A percentile compares a stretch with the other conserved stretches of the same genome.
Evolutionary conservation across 2,329 filamentous ascomycete species (phyloP).

Genomic region (Nemania diffusa): DNA sequence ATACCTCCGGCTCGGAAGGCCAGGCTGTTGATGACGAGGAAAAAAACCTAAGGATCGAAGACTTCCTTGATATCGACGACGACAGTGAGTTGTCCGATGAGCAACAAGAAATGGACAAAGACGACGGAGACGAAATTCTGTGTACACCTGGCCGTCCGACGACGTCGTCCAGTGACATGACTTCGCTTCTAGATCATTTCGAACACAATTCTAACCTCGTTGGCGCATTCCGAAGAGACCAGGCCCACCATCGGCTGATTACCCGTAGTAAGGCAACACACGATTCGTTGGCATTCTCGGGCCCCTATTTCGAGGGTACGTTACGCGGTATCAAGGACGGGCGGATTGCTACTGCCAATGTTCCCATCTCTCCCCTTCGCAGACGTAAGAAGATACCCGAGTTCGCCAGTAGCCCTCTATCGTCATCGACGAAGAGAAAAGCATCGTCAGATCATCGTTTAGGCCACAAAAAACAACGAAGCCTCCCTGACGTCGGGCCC

Average conservation of each 20-base stretch:
- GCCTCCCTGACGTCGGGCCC: conserved; percentile 66
- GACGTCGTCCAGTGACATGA: conserved; percentile 60
- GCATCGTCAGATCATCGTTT: conserved; percentile 57
- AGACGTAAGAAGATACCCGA: conserved; percentile 64
- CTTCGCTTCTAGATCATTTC: conserved; percentile 72
- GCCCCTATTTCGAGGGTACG: conserved; percentile 68
- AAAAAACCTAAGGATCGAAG: conserved; percentile 71
- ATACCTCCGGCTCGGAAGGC: conserved; percentile 58
- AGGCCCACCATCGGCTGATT: conserved; percentile 70
- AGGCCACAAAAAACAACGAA: conserved; percentile 67
- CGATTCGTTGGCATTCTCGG: conserved; percentile 71
- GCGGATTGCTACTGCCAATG: conserved; percentile 71
- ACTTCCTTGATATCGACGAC: conserved; percentile 76
- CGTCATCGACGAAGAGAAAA: conserved; percentile 65
- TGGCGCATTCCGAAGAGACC: conserved; percentile 79
- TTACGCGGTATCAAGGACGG: conserved; percentile 73
- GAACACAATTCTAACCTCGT: conserved; percentile 75
- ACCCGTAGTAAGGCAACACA: conserved; percentile 69
- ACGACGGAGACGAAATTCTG: conserved; percentile 56
- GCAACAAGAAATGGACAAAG: conserved; percentile 59
- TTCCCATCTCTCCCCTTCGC: conserved; percentile 74
- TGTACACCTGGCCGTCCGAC: conserved; percentile 63
- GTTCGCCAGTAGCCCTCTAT: conserved; percentile 60
- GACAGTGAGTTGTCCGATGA: conserved; percentile 67
- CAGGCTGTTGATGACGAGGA: conserved; percentile 74